phyloP scores from a whole-genome alignment of 306 rosid genomes.

The Inga laurina region DNA sequence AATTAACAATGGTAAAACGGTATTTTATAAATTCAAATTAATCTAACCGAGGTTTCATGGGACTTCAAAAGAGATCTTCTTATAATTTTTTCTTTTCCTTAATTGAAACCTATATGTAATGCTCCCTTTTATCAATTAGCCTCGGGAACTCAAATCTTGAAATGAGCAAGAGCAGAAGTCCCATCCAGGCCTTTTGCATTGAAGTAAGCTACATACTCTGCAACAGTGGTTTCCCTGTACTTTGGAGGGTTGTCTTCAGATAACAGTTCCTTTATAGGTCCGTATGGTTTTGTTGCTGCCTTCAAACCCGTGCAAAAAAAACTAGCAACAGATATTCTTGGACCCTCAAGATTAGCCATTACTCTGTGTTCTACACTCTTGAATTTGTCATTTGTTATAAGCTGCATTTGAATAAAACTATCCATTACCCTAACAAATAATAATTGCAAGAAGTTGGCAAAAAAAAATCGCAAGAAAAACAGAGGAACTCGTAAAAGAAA shows the following conservation, averaged over 20 bases:
- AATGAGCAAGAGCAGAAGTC: conserved; percentile 29
- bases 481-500: not conserved
- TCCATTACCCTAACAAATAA: not conserved
- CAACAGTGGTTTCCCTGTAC: conserved; percentile 41
- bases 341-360: conserved; percentile 30
- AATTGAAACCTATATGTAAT: too few species aligned
- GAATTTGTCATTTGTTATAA: conserved; percentile 40
- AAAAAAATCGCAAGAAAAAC: not conserved
- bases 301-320: conserved; percentile 16
- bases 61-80: too few species aligned
- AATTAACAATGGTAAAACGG: too few species aligned
- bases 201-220: conserved; percentile 25
- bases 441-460: not conserved
- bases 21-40: too few species aligned
- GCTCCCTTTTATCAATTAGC: not conserved
- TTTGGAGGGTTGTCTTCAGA: conserved; percentile 54
- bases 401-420: conserved; percentile 20
- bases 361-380: conserved; percentile 44
- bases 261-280: conserved; percentile 59
- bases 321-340: conserved; percentile 44
- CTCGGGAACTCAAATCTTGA: conserved; percentile 21
- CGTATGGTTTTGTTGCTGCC: conserved; percentile 21
- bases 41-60: too few species aligned
- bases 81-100: too few species aligned
- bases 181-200: conserved; percentile 40